phyloP scores from a whole-genome alignment of 257 asterid species.

The Rehmannia glutinosa region DNA sequence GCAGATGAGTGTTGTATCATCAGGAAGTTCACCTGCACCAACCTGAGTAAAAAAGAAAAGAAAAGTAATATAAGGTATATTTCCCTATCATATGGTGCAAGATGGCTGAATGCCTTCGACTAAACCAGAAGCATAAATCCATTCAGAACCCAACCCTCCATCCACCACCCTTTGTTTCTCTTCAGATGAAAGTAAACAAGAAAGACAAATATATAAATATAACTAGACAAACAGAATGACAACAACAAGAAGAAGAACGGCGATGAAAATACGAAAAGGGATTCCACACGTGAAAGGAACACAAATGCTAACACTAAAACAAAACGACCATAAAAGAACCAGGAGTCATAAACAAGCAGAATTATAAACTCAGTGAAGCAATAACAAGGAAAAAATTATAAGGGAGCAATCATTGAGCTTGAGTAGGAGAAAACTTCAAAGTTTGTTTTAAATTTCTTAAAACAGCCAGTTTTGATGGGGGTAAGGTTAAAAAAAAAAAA shows the following conservation, averaged over 20 bases:
- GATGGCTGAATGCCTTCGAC: background rate
- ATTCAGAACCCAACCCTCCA: constrained; percentile 8
- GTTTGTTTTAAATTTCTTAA: too few species aligned
- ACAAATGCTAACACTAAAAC: background rate
- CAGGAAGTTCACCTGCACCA: constrained; percentile 93
- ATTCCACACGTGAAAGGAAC: background rate
- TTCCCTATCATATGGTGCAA: background rate
- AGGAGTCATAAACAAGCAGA: background rate
- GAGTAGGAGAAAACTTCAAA: too few species aligned
- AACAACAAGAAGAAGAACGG: background rate
- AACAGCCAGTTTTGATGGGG: too few species aligned
- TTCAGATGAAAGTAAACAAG: background rate
- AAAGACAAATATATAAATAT: too few species aligned
- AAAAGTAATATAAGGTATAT: constrained; percentile 19
- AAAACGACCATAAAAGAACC: background rate
- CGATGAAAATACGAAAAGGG: background rate
- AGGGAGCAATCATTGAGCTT: too few species aligned
- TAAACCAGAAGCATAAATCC: background rate
- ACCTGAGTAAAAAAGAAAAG: constrained; percentile 46
- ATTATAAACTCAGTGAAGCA: background rate
- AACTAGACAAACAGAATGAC: too few species aligned
- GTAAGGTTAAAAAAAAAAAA: too few species aligned
- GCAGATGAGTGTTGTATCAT: constrained; percentile 86
- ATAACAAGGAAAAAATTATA: background rate
- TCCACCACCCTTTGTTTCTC: background rate